Conservation (phyloP, 2,329 filamentous ascomycete genomes). For the Emmonsia crescens region DNA sequence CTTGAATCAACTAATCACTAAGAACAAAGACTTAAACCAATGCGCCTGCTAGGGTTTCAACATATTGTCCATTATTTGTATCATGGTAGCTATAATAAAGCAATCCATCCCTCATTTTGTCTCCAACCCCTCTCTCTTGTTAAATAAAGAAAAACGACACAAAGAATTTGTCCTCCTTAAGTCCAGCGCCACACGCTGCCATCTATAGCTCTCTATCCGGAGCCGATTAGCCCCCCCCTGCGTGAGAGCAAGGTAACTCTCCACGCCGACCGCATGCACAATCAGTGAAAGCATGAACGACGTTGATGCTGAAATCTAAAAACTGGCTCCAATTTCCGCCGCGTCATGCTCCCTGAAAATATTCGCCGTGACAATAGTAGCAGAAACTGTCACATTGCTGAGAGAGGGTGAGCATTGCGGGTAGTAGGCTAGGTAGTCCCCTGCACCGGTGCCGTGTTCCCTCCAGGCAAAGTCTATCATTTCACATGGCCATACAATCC, state of each 20-base stretch:
- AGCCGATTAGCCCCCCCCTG: constrained; percentile 44
- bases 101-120: too few relatives aligned
- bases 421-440: constrained; percentile 15
- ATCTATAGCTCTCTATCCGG: constrained; percentile 44
- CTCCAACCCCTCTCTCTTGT: too few relatives aligned
- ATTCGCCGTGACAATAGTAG: neutral
- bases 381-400: neutral
- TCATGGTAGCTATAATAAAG: too few relatives aligned
- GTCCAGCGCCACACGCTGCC: too few relatives aligned
- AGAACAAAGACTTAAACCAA: too few relatives aligned
- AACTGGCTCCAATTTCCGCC: constrained; percentile 30
- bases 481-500: constrained; percentile 34
- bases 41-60: too few relatives aligned
- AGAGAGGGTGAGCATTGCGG: neutral
- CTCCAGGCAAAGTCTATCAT: constrained; percentile 35
- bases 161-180: too few relatives aligned
- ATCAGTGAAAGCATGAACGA: constrained; percentile 43
- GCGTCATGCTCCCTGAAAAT: neutral
- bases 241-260: constrained; percentile 42
- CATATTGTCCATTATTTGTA: too few relatives aligned
- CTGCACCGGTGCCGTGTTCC: constrained; percentile 24
- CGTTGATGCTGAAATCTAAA: constrained; percentile 42
- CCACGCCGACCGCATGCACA: constrained; percentile 41
- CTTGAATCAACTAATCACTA: too few relatives aligned
- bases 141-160: too few relatives aligned